Conservation (phyloP, 441 rosid genomes). For the Bruguiera hainesii region DNA sequence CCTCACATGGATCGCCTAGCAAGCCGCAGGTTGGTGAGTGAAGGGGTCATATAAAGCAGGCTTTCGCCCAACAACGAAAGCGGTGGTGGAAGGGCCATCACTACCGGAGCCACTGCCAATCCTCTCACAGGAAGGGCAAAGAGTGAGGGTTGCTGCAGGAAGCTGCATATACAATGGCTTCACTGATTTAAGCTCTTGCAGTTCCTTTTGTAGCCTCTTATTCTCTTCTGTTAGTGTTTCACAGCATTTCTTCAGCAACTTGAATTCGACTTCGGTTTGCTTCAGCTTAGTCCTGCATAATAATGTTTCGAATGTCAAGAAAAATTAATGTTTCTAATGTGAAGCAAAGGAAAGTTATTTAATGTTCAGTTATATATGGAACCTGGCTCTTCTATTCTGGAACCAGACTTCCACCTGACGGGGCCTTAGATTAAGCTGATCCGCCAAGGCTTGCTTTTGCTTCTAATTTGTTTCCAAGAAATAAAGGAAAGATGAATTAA, state of each 20-base stretch:
- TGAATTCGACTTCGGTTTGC: conserved; percentile 86
- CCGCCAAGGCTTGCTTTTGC: conserved; percentile 77
- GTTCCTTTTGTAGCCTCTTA: conserved; percentile 64
- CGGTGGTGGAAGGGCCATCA: conserved; percentile 17
- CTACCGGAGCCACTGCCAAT: conserved; percentile 17
- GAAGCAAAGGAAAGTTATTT: neutral
- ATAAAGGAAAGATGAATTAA: neutral
- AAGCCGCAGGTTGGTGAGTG: conserved; percentile 39
- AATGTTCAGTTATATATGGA: neutral
- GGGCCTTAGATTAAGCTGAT: conserved; percentile 64
- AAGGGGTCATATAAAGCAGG: conserved; percentile 26
- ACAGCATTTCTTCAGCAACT: conserved; percentile 70
- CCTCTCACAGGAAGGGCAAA: conserved; percentile 68
- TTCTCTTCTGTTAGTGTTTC: conserved; percentile 76
- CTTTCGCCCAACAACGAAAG: conserved; percentile 27
- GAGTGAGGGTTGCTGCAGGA: conserved; percentile 49
- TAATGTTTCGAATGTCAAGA: neutral
- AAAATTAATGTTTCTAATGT: neutral
- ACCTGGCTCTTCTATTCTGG: conserved; percentile 98
- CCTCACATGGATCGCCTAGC: conserved; percentile 19
- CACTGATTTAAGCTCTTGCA: conserved; percentile 66
- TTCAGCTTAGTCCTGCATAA: conserved; percentile 83
- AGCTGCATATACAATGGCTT: conserved; percentile 46
- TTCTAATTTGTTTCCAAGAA: conserved; percentile 38
- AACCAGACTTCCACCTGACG: conserved; percentile 99